A percentile compares a stretch with the other conserved stretches of the same genome.
Evolutionary conservation across 2,329 filamentous ascomycete species (phyloP).

Genomic region (Thyridium curvatum): DNA sequence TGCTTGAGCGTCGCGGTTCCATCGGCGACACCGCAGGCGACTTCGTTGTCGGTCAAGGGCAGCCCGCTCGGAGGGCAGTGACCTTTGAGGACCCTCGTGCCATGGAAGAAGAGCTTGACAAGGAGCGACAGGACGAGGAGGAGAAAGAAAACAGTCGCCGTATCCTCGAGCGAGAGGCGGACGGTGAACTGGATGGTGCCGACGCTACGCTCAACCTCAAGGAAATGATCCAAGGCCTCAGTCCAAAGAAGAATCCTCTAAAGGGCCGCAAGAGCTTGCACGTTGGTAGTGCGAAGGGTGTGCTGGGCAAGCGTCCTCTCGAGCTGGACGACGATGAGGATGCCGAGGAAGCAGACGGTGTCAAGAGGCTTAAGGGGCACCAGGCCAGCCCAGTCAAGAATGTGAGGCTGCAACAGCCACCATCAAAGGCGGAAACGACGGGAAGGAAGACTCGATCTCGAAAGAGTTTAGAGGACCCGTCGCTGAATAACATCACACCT

Average conservation of each 20-base stretch:
- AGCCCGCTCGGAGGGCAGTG: slow-evolving; percentile 36
- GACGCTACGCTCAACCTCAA: slow-evolving; percentile 63
- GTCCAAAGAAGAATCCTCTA: slow-evolving; percentile 64
- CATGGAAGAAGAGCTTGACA: slow-evolving; percentile 57
- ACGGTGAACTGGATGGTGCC: slow-evolving; percentile 42
- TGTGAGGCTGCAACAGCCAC: slow-evolving; percentile 62
- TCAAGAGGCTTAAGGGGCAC: slow-evolving; percentile 66
- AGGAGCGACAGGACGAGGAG: slow-evolving; percentile 54
- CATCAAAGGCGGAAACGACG: slow-evolving; percentile 60
- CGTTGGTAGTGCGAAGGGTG: slow-evolving; percentile 65
- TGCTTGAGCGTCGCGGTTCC: slow-evolving; percentile 65
- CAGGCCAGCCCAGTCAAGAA: slow-evolving; percentile 74
- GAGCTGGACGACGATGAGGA: slow-evolving; percentile 65
- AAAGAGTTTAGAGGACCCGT: slow-evolving; percentile 36
- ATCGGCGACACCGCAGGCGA: slow-evolving; percentile 60
- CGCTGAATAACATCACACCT: slow-evolving; percentile 27
- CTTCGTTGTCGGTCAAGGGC: slow-evolving; percentile 50
- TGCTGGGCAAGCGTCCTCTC: slow-evolving; percentile 67
- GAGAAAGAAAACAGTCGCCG: slow-evolving; percentile 53
- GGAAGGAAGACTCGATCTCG: slow-evolving; percentile 49
- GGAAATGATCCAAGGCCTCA: slow-evolving; percentile 72
- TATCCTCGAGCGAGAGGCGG: slow-evolving; percentile 46
- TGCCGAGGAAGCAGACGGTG: slow-evolving; percentile 49
- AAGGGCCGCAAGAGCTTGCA: slow-evolving; percentile 70
- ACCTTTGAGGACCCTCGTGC: slow-evolving; percentile 60